Percentiles rank a stretch among this genome's conserved stretches.
Conservation (phyloP, 805 yeast genomes). For the Wickerhamia fluorescens region DNA sequence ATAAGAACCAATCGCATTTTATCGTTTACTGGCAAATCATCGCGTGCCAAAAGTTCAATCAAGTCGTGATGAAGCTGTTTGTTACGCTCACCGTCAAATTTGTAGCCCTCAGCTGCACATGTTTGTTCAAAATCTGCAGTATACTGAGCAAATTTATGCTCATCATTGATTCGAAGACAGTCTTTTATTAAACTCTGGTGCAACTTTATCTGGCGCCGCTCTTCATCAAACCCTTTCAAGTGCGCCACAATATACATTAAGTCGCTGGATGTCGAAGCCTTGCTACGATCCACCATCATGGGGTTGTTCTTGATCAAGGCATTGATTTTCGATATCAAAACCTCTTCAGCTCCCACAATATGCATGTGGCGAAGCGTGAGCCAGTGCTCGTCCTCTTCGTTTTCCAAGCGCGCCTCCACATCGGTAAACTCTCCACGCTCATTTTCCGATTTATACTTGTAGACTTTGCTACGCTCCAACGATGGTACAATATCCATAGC, state of each 20-base stretch:
- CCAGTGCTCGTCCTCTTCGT: constrained; percentile 73
- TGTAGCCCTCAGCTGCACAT: constrained; percentile 64
- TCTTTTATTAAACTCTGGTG: constrained; percentile 60
- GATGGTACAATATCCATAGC: constrained; percentile 62
- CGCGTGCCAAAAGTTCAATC: constrained; percentile 45
- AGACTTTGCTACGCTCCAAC: constrained; percentile 36
- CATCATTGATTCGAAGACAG: constrained; percentile 54
- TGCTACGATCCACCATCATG: constrained; percentile 59
- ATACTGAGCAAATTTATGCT: constrained; percentile 52
- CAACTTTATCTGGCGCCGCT: constrained; percentile 50
- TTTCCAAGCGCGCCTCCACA: constrained; percentile 35
- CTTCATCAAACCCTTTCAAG: constrained; percentile 59
- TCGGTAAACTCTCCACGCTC: constrained; percentile 36
- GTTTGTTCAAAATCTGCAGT: constrained; percentile 84
- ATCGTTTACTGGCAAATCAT: constrained; percentile 49
- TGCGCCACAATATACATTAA: constrained; percentile 70
- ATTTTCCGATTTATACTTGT: constrained; percentile 48
- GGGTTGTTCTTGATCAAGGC: constrained; percentile 70
- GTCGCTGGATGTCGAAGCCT: constrained; percentile 62
- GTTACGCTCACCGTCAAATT: constrained; percentile 57
- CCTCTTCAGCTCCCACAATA: constrained; percentile 65
- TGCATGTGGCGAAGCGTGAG: constrained; percentile 62
- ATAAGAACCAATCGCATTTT: constrained; percentile 68
- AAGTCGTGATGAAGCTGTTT: constrained; percentile 57
- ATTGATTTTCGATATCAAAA: constrained; percentile 49